phyloP scores from a whole-genome alignment of 306 rosid species.

The Arachis stenosperma region DNA sequence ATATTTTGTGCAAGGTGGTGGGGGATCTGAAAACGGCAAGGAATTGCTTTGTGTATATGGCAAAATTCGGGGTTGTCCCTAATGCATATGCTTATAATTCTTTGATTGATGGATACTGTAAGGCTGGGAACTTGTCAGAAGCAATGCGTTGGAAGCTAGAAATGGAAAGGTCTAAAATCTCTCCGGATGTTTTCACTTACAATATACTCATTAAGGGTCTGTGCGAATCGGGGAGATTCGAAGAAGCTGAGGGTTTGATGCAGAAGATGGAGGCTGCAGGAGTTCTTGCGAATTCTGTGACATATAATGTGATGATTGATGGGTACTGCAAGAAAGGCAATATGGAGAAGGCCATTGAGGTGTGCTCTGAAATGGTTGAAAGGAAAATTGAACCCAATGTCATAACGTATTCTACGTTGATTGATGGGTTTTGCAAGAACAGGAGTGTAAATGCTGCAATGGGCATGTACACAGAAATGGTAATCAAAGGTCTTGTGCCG shows the following conservation, averaged over 20 bases:
- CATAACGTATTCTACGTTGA: slow-evolving; percentile 62
- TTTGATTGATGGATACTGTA: slow-evolving; percentile 66
- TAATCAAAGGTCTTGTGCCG: slow-evolving; percentile 58
- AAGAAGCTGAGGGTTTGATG: slow-evolving; percentile 55
- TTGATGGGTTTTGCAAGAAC: slow-evolving; percentile 72
- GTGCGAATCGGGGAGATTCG: slow-evolving; percentile 43
- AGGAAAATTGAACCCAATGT: slow-evolving; percentile 58
- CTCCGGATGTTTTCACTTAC: slow-evolving; percentile 60
- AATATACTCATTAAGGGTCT: slow-evolving; percentile 67
- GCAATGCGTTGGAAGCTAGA: slow-evolving; percentile 51
- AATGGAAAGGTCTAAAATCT: slow-evolving; percentile 54
- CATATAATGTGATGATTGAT: slow-evolving; percentile 63
- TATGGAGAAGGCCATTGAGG: slow-evolving; percentile 68
- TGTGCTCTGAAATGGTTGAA: slow-evolving; percentile 65
- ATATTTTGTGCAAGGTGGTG: slow-evolving; percentile 60
- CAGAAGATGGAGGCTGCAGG: slow-evolving; percentile 51
- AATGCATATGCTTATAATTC: slow-evolving; percentile 58
- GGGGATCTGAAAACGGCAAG: slow-evolving; percentile 53
- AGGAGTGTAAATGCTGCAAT: slow-evolving; percentile 59
- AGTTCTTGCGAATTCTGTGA: slow-evolving; percentile 54
- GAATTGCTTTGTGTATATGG: slow-evolving; percentile 52
- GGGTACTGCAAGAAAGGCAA: slow-evolving; percentile 61
- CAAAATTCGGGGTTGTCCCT: slow-evolving; percentile 62
- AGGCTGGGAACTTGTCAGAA: slow-evolving; percentile 51
- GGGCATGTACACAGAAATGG: slow-evolving; percentile 68